These are phyloP conservation scores for Sporodiniella umbellata DNA, from an alignment of 371 early-diverging fungal genomes.

Conservation along the genomic window DNA sequence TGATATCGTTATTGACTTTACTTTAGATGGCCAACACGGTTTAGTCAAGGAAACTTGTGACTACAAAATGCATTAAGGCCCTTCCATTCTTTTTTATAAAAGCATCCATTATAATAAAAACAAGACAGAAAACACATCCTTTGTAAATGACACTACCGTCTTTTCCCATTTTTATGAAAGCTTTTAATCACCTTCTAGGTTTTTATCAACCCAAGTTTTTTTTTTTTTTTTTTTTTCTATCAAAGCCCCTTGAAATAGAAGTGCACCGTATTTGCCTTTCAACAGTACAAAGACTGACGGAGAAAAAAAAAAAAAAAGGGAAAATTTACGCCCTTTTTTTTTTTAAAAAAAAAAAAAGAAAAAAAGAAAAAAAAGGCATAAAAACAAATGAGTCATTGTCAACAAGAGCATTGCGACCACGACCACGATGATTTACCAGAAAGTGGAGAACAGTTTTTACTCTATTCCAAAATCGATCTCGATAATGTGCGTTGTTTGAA, in stretches of 20 bases:
- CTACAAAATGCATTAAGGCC: conserved; percentile 76
- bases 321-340: background rate
- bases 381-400: conserved; percentile 30
- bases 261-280: too few relatives aligned
- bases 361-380: too few relatives aligned
- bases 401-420: conserved; percentile 70
- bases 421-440: conserved; percentile 70
- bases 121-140: too few relatives aligned
- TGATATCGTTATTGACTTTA: conserved; percentile 83
- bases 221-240: too few relatives aligned
- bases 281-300: background rate
- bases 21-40: conserved; percentile 65
- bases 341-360: too few relatives aligned
- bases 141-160: too few relatives aligned
- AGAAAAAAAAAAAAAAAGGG: background rate
- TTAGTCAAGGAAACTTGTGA: conserved; percentile 63
- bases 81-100: background rate
- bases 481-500: conserved; percentile 83
- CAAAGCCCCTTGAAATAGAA: too few relatives aligned
- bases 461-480: conserved; percentile 78
- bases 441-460: conserved; percentile 70
- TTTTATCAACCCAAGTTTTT: too few relatives aligned
- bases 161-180: too few relatives aligned
- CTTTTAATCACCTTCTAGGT: too few relatives aligned
- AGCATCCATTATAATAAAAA: background rate